phyloP scores from a whole-genome alignment of 2,329 filamentous ascomycete species.

The Aspergillus luchuensis region DNA sequence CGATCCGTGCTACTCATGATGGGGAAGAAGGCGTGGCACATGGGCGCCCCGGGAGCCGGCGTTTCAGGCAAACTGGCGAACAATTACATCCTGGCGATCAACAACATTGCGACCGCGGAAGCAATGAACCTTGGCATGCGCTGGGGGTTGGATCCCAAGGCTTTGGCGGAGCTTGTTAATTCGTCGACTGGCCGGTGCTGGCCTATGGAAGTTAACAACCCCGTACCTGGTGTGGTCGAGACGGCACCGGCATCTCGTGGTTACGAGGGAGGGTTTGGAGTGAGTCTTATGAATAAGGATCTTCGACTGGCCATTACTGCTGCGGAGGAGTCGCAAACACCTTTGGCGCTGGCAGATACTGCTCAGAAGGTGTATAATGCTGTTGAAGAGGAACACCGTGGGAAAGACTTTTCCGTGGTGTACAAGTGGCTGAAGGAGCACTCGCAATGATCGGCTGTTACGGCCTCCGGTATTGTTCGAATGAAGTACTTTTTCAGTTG shows the following conservation, averaged over 20 bases:
- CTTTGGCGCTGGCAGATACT: constrained; percentile 63
- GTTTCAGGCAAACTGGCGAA: constrained; percentile 93
- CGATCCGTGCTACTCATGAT: constrained; percentile 74
- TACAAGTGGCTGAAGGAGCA: constrained; percentile 65
- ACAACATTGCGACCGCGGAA: constrained; percentile 75
- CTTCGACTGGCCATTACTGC: constrained; percentile 72
- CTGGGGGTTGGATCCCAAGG: constrained; percentile 65
- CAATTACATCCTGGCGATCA: constrained; percentile 92
- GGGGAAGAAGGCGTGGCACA: constrained; percentile 83
- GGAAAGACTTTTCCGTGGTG: constrained; percentile 79
- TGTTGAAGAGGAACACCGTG: constrained; percentile 64
- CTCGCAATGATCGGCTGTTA: constrained; percentile 20
- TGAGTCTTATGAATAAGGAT: constrained; percentile 80
- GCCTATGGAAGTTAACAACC: constrained; percentile 95
- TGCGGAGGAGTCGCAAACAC: constrained; percentile 66
- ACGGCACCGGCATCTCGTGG: constrained; percentile 73
- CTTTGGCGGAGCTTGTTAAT: constrained; percentile 84
- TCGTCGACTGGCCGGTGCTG: constrained; percentile 92
- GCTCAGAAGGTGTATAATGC: constrained; percentile 69
- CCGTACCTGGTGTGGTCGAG: constrained; percentile 80
- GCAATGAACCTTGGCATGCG: constrained; percentile 67
- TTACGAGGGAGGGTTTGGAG: constrained; percentile 76
- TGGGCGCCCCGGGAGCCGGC: constrained; percentile 80
- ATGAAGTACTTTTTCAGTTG: not conserved
- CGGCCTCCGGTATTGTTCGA: not conserved